Base-by-base conservation (phyloP, 176 grass and related monocot genomes). In the Oryza meridionalis region DNA sequence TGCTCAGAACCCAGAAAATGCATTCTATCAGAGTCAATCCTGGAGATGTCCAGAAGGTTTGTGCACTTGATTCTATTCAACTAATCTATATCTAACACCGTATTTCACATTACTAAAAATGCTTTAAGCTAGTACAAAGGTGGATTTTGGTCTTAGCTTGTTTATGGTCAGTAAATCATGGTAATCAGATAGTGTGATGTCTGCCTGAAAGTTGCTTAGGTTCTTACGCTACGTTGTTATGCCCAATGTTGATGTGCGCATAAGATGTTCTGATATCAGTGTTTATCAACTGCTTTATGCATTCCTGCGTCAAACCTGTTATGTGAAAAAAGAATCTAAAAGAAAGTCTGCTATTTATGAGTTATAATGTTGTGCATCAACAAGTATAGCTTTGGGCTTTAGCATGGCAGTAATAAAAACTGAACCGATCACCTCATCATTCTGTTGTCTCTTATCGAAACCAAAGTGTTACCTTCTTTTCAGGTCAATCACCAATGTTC, bases 401-500 rank as follows among this genome's bases (percentile, higher is more conserved):
- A 16, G 0, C 22, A 42, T 42, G 53, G 5, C 43, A 26, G 9
- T 6, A 12, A 4, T 16, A 31, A 35, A 50, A 76, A n/a, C 0
- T 17, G 29, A 35, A 2, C 9, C 72, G 2, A 61, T 8, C 0
- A 45, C 69, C 38, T n/a, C 9, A 11, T 25, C 22, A 14, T 42
- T 9, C 46, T 45, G 33, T 68, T 84, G 8, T 73, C 14, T 59
- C 68, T 46, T 1, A 3, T 62, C 5, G 11, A 73, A 77, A 69
- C 0, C 9, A 22, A 76, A 69, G 12, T 84, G 6, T 84, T 82
- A 67, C 61, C 24, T 65, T 85, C 43, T 66, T 80, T 92, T 83
- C 82, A 99, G 96, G 96, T 79, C 91, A 94, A 33, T 99, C 96
- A 73, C 83, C 88, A 79, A 94, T 96, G 89, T 94, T 99, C 72